phyloP scores from a whole-genome alignment of 1,284 basidiomycete genomes.

The Pseudozyma flocculosa region DNA sequence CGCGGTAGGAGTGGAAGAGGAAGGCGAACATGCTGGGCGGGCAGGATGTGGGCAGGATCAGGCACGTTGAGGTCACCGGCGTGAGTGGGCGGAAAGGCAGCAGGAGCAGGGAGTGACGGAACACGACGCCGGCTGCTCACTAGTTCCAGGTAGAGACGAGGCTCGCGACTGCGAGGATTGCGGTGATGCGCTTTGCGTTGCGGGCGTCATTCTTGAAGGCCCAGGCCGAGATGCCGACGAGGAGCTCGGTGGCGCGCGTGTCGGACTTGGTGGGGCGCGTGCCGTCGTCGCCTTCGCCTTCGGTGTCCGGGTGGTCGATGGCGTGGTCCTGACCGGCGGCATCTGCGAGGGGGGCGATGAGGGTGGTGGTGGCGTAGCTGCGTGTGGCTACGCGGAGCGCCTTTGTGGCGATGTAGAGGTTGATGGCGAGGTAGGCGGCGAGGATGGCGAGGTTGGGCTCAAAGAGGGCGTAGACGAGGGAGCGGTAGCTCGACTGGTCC shows the following conservation, averaged over 20 bases:
- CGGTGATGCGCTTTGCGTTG: slow-evolving; percentile 14
- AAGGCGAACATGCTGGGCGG: slow-evolving; percentile 50
- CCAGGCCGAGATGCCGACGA: slow-evolving; percentile 20
- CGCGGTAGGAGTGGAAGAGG: slow-evolving; percentile 42
- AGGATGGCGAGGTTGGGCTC: slow-evolving; percentile 42
- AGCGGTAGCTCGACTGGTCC: slow-evolving; percentile 5
- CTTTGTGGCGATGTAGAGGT: slow-evolving; percentile 13
- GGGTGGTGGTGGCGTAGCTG: slow-evolving; percentile 1
- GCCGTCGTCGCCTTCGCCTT: not conserved
- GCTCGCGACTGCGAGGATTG: slow-evolving; percentile 20
- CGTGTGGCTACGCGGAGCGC: slow-evolving; percentile 18
- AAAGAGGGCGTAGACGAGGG: slow-evolving; percentile 22
- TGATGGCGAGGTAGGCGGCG: slow-evolving; percentile 27
- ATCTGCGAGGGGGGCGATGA: not conserved
- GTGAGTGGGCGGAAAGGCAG: too few relatives aligned
- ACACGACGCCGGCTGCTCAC: not conserved
- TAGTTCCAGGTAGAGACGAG: slow-evolving; percentile 35
- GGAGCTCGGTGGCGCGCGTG: slow-evolving; percentile 13
- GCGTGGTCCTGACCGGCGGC: not conserved
- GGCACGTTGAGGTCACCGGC: not conserved
- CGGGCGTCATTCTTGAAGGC: slow-evolving; percentile 15
- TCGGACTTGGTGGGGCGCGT: not conserved
- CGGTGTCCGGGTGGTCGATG: not conserved
- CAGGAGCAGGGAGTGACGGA: too few relatives aligned
- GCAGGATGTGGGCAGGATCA: not conserved